Conservation (phyloP, 23 red algal genomes). For the Gracilaria vermiculophylla region DNA sequence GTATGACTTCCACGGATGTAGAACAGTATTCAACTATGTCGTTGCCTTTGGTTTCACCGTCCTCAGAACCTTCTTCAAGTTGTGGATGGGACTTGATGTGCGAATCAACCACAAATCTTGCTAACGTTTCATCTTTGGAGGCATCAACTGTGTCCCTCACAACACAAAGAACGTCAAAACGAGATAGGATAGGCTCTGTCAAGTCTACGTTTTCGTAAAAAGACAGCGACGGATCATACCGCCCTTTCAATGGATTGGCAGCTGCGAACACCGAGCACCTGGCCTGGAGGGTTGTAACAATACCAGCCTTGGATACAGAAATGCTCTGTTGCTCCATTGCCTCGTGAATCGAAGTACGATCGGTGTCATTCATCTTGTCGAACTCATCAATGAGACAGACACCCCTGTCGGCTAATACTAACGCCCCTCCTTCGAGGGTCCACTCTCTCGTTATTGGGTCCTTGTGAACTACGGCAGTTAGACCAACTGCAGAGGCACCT, state of each 20-base stretch:
- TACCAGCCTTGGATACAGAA: slow-evolving; percentile 98
- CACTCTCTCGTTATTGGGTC: slow-evolving; percentile 97
- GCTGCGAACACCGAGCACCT: slow-evolving; percentile 96
- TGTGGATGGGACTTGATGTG: slow-evolving; percentile 88
- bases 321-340: slow-evolving; percentile 99
- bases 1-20: slow-evolving; percentile 62
- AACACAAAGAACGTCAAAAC: slow-evolving; percentile 98
- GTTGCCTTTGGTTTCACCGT: slow-evolving; percentile 19
- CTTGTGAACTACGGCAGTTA: slow-evolving; percentile 93
- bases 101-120: slow-evolving; percentile 91
- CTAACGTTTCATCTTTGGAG: slow-evolving; percentile 87
- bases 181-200: slow-evolving; percentile 96
- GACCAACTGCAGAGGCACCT: slow-evolving; percentile 96
- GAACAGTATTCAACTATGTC: slow-evolving; percentile 23
- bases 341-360: slow-evolving; percentile 99
- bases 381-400: slow-evolving; percentile 99
- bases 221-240: slow-evolving; percentile 92
- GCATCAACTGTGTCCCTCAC: slow-evolving; percentile 90
- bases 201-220: slow-evolving; percentile 98
- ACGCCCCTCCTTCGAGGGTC: slow-evolving; percentile 96
- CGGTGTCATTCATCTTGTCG: slow-evolving; percentile 99
- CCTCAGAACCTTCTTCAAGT: slow-evolving; percentile 41
- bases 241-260: slow-evolving; percentile 95
- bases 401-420: slow-evolving; percentile 95
- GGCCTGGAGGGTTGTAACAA: slow-evolving; percentile 96